Evolutionary conservation across 2,329 filamentous ascomycete genomes (phyloP).

Genomic region (Colletotrichum sp.): DNA sequence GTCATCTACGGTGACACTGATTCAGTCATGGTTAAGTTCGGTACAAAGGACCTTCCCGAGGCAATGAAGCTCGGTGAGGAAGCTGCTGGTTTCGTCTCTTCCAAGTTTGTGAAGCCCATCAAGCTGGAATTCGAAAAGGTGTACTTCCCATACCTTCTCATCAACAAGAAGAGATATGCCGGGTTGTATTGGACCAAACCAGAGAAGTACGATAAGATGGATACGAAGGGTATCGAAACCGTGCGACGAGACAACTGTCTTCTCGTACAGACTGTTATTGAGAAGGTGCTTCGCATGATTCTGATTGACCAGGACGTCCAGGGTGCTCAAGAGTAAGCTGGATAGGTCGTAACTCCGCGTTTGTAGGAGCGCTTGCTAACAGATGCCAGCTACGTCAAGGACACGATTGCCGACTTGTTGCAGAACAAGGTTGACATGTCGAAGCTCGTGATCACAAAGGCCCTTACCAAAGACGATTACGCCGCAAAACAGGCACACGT

Average conservation of each 20-base stretch:
- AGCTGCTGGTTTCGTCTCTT: constrained; percentile 84
- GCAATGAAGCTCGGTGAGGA: constrained; percentile 97
- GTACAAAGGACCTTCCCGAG: constrained; percentile 81
- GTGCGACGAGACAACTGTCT: constrained; percentile 96
- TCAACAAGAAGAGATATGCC: constrained; percentile 99
- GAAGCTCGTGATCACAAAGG: constrained; percentile 98
- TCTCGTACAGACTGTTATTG: constrained; percentile 94
- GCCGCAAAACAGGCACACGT: constrained; percentile 93
- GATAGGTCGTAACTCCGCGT: constrained; percentile 44
- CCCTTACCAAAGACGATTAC: constrained; percentile 89
- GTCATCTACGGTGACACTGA: constrained; percentile 99
- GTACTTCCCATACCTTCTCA: constrained; percentile 95
- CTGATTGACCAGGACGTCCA: constrained; percentile 90
- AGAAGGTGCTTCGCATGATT: constrained; percentile 94
- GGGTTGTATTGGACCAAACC: constrained; percentile 97
- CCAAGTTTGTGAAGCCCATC: constrained; percentile 94
- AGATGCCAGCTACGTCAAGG: constrained; percentile 81
- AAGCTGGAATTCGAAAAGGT: constrained; percentile 99
- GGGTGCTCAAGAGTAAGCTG: constrained; percentile 87
- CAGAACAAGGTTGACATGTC: constrained; percentile 99
- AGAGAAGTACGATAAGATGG: constrained; percentile 98
- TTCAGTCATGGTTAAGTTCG: constrained; percentile 99
- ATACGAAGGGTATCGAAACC: constrained; percentile 98
- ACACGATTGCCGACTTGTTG: constrained; percentile 90
- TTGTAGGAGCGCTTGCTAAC: constrained; percentile 14